Percentiles rank a stretch among this genome's conserved stretches.
phyloP scores from a whole-genome alignment of 345 rosid genomes.

The Syzygium aqueum region DNA sequence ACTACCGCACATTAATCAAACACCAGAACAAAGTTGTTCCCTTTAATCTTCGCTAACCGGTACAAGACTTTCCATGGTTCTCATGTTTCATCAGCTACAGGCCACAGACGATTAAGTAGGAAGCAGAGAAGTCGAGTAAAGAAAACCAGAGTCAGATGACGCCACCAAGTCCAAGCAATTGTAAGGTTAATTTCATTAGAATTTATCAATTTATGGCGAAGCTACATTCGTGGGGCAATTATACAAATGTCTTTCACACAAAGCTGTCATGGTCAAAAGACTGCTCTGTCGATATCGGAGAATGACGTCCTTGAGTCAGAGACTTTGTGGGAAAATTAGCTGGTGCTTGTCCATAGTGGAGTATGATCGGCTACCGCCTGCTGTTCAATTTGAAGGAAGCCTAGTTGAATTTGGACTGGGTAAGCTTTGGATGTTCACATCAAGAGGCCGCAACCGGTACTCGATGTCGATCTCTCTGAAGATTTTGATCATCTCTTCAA shows the following conservation, averaged over 20 bases:
- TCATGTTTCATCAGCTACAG: not conserved
- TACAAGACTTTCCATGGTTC: not conserved
- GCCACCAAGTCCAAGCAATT: not conserved
- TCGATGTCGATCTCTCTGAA: slow-evolving; percentile 68
- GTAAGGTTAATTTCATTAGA: not conserved
- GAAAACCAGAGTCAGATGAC: not conserved
- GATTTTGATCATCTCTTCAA: slow-evolving; percentile 61
- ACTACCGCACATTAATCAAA: not conserved
- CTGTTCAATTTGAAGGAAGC: not conserved
- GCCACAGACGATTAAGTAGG: not conserved
- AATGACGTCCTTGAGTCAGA: not conserved
- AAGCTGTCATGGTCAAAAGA: not conserved
- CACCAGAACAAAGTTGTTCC: not conserved
- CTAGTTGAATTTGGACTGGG: slow-evolving; percentile 7
- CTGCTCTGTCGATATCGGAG: not conserved
- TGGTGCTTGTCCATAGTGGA: not conserved
- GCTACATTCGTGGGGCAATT: not conserved
- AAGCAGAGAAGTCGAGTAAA: not conserved
- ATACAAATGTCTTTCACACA: not conserved
- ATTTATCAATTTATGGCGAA: not conserved
- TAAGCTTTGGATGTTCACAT: slow-evolving; percentile 39
- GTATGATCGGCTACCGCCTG: not conserved
- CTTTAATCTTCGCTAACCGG: not conserved
- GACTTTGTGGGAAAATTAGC: not conserved
- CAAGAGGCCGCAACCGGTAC: slow-evolving; percentile 50